Conservation (phyloP, 75 land plant genomes). For the Larix kaempferi region DNA sequence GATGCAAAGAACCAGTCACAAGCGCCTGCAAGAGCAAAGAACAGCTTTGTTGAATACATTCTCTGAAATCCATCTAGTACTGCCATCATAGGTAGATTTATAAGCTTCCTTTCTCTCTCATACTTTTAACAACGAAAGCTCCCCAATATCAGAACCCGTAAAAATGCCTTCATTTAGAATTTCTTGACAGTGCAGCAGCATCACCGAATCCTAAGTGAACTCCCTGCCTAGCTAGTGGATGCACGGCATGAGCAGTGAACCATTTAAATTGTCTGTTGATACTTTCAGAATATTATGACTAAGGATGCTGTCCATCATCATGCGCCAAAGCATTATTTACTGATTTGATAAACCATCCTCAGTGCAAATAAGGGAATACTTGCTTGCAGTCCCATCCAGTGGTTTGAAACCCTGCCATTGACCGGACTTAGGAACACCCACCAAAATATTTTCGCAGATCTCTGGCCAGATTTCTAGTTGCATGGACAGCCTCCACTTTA, state of each 20-base stretch:
- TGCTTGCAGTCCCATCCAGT: conserved; percentile 85
- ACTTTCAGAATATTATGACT: conserved; percentile 24
- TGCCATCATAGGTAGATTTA: conserved; percentile 89
- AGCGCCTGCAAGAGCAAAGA: no score
- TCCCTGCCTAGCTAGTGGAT: conserved; percentile 99
- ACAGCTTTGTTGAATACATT: conserved; percentile 83
- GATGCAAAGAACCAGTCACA: no score
- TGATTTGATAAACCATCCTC: conserved; percentile 68
- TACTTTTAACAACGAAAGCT: conserved; percentile 74
- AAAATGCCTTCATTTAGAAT: conserved; percentile 63
- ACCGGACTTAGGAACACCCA: conserved; percentile 71
- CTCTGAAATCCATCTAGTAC: conserved; percentile 92
- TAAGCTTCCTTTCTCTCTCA: conserved; percentile 72
- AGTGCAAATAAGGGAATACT: conserved; percentile 79
- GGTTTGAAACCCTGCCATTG: conserved; percentile 72
- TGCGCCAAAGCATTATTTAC: conserved; percentile 74
- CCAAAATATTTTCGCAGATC: no score
- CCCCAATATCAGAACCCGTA: conserved; percentile 73
- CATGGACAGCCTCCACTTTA: no score
- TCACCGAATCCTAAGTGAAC: conserved; percentile 98
- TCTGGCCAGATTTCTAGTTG: no score
- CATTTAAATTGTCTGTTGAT: conserved; percentile 16
- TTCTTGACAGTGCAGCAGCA: conserved; percentile 65
- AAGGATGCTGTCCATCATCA: conserved; percentile 74
- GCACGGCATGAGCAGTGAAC: conserved; percentile 82